Evolutionary conservation across 1,139 yeast genomes (phyloP), one percentile per base, ranked within the genome.

Genomic region (Casaregolazyma lundiana): DNA sequence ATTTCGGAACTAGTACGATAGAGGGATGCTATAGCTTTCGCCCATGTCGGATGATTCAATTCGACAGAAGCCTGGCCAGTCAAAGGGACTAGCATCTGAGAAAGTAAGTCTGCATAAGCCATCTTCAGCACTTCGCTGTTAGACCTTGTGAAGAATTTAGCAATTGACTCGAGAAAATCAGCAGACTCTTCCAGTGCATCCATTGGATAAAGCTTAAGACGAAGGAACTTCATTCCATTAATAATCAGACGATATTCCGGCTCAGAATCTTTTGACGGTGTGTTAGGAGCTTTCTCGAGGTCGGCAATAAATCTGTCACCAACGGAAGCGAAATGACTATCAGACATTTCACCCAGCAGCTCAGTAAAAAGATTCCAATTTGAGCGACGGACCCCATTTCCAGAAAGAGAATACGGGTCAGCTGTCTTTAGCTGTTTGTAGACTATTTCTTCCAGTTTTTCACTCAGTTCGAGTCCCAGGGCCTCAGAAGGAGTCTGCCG

Each of bases 311-410:
- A 94, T 46, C 96, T 72, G 63, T 94, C 98, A 60, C 95, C 87
- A 1, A 94, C 97, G 50, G 89, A 81, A 15, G 87, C 65, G 58
- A 94, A 89, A 46, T 95, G 72, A 51, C 81, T 80, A 43, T 79
- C 83, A 0, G 96, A 86, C 96, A 94, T 89, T 55, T 80, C 82
- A 1, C 98, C 98, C 37, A 94, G 68, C 4, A 94, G 69, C 54
- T 87, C 89, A 0, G 97, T 95, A 64, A 94, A 84, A 30, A 90
- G 72, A 59, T 85, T 85, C 98, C 98, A 92, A 61, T 92, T 94
- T 0, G 96, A 90, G 2, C 94, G 80, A 48, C 96, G 77, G 3
- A 89, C 84, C 22, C 82, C 71, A 32, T 92, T 83, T 3, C 83
- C 76, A 1, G 80, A 70, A 13, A 84, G 75, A 11, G 77, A 60